Percentiles rank a stretch among this genome's conserved stretches.
phyloP scores from a whole-genome alignment of 805 yeast species.

The Candida hispaniensis region DNA sequence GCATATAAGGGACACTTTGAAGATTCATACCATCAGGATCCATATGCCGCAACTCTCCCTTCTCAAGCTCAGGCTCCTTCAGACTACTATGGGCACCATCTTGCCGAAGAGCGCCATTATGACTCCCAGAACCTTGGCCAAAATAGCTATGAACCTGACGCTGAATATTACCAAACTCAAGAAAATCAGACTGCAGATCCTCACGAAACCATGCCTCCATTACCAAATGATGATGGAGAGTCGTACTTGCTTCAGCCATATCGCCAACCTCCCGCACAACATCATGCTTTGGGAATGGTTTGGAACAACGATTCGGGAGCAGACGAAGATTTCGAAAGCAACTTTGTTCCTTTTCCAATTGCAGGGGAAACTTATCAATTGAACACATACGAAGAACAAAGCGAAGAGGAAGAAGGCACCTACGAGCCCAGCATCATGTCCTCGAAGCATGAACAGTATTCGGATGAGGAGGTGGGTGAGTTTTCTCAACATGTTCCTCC shows the following conservation, averaged over 20 bases:
- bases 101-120: too few species aligned
- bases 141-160: conserved; percentile 4
- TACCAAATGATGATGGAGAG: conserved; percentile 10
- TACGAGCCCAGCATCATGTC: conserved; percentile 14
- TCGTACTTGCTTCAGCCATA: conserved; percentile 10
- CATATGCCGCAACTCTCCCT: too few species aligned
- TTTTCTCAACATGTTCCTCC: conserved; percentile 21
- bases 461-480: conserved; percentile 24
- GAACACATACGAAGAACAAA: conserved; percentile 26
- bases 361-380: conserved; percentile 31
- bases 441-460: conserved; percentile 21
- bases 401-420: conserved; percentile 18
- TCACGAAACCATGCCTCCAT: conserved; percentile 2
- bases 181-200: conserved; percentile 6
- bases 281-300: conserved; percentile 16
- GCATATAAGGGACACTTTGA: too few species aligned
- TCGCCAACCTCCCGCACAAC: conserved; percentile 14
- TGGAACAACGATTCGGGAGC: conserved; percentile 21
- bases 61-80: too few species aligned
- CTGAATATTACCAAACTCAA: conserved; percentile 6
- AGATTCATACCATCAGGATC: too few species aligned
- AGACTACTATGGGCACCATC: too few species aligned
- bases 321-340: conserved; percentile 23
- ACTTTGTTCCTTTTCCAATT: conserved; percentile 30
- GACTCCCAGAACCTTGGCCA: too few species aligned